Percentiles rank a stretch among this genome's conserved stretches.
Evolutionary conservation across 345 rosid genomes (phyloP).

Genomic region (Populus davidiana): DNA sequence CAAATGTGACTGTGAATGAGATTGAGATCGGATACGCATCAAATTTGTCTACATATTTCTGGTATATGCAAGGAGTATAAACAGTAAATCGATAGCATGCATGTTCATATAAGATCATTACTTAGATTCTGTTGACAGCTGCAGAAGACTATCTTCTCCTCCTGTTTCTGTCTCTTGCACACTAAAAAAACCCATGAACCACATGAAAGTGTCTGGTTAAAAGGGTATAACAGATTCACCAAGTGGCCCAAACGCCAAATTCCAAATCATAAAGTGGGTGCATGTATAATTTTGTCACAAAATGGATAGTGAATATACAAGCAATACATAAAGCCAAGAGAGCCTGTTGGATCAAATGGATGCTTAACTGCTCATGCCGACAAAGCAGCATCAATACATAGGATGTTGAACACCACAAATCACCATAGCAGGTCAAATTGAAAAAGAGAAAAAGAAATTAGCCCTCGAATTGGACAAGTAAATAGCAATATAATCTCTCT

Average conservation of each 20-base stretch:
- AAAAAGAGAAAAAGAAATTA: not conserved
- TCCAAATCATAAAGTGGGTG: conserved; percentile 7
- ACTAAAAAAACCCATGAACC: conserved; percentile 11
- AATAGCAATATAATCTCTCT: not conserved
- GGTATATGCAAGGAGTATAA: not conserved
- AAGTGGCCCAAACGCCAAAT: conserved; percentile 11
- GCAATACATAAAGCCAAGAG: conserved; percentile 11
- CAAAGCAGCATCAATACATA: conserved; percentile 17
- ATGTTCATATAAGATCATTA: not conserved
- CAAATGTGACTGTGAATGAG: not conserved
- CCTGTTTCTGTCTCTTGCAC: conserved; percentile 8
- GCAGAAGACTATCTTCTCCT: not conserved
- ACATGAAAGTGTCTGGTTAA: conserved; percentile 19
- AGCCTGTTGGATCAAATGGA: conserved; percentile 11
- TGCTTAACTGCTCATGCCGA: conserved; percentile 16
- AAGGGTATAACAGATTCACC: not conserved
- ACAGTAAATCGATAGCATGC: not conserved
- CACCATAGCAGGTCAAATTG: not conserved
- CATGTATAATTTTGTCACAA: not conserved
- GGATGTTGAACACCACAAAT: conserved; percentile 11
- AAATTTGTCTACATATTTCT: not conserved
- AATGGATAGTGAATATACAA: conserved; percentile 5
- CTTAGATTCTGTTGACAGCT: conserved; percentile 3
- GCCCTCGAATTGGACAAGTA: conserved; percentile 16
- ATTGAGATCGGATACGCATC: not conserved